These are phyloP conservation scores for Achlya hypogyna DNA, from an alignment of 352 stramenopile genomes.

Conservation along the genomic window DNA sequence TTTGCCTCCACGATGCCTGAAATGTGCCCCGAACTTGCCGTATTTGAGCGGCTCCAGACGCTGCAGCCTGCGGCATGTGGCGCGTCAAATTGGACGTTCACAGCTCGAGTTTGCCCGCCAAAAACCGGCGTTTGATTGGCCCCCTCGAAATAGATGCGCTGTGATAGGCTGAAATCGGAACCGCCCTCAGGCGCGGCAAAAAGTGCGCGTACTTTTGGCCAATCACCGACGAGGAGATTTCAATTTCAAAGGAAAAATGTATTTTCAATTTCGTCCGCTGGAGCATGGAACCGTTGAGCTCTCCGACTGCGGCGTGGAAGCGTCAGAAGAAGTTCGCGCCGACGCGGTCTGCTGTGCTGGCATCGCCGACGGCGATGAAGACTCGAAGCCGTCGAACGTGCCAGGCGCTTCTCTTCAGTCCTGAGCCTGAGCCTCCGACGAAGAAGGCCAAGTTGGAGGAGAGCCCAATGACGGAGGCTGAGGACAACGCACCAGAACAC, in stretches of 20 bases:
- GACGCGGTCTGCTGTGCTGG: constrained; percentile 9
- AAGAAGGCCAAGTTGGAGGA: constrained; percentile 1
- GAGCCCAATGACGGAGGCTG: constrained; percentile 9
- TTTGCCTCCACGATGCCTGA: too few species aligned
- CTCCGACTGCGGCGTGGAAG: constrained; percentile 19
- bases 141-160: background rate
- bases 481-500: background rate
- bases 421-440: background rate
- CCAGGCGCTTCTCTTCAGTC: constrained; percentile 1
- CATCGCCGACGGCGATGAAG: constrained; percentile 13
- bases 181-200: background rate
- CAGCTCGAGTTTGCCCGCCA: background rate
- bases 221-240: background rate
- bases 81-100: too few species aligned
- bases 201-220: background rate
- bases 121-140: background rate
- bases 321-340: constrained; percentile 22
- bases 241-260: constrained; percentile 2
- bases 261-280: background rate
- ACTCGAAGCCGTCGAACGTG: constrained; percentile 9
- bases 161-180: background rate
- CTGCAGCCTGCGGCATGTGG: too few species aligned
- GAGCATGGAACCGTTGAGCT: constrained; percentile 12
- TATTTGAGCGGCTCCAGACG: too few species aligned
- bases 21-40: too few species aligned